phyloP scores from a whole-genome alignment of 352 stramenopile species.

The Pythium apleroticum region DNA sequence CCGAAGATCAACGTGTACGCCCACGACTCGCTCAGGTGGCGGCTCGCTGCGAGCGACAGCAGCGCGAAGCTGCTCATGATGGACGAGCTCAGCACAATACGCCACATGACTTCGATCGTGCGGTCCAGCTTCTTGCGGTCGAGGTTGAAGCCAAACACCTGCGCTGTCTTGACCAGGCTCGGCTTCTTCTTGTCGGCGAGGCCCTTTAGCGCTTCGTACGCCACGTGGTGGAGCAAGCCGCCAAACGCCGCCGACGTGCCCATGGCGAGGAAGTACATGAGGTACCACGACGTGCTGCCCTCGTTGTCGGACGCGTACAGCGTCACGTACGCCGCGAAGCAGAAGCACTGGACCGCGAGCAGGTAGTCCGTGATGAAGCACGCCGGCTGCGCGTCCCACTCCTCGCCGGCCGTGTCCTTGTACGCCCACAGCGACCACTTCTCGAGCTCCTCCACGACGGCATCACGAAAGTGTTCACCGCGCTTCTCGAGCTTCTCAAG shows the following conservation, averaged over 20 bases:
- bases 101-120: slow-evolving; percentile 77
- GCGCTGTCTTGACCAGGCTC: slow-evolving; percentile 57
- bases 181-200: slow-evolving; percentile 76
- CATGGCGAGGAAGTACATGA: slow-evolving; percentile 87
- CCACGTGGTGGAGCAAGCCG: slow-evolving; percentile 78
- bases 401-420: slow-evolving; percentile 66
- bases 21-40: slow-evolving; percentile 74
- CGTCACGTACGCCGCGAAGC: slow-evolving; percentile 75
- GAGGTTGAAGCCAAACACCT: slow-evolving; percentile 73
- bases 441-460: slow-evolving; percentile 45
- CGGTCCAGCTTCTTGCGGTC: slow-evolving; percentile 69
- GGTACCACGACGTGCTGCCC: slow-evolving; percentile 60
- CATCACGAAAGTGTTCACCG: slow-evolving; percentile 57
- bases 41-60: slow-evolving; percentile 70
- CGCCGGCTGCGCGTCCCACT: slow-evolving; percentile 84
- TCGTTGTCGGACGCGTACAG: slow-evolving; percentile 64
- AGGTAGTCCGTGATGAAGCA: slow-evolving; percentile 90
- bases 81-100: slow-evolving; percentile 77
- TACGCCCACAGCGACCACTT: slow-evolving; percentile 81
- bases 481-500: slow-evolving; percentile 49
- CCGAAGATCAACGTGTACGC: slow-evolving; percentile 73
- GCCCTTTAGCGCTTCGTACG: slow-evolving; percentile 70
- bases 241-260: slow-evolving; percentile 77
- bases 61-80: slow-evolving; percentile 87
- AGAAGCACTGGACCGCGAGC: slow-evolving; percentile 81